These are phyloP conservation scores for Micromonas pusilla DNA, from an alignment of 139 green algal species.

Conservation along the genomic window DNA sequence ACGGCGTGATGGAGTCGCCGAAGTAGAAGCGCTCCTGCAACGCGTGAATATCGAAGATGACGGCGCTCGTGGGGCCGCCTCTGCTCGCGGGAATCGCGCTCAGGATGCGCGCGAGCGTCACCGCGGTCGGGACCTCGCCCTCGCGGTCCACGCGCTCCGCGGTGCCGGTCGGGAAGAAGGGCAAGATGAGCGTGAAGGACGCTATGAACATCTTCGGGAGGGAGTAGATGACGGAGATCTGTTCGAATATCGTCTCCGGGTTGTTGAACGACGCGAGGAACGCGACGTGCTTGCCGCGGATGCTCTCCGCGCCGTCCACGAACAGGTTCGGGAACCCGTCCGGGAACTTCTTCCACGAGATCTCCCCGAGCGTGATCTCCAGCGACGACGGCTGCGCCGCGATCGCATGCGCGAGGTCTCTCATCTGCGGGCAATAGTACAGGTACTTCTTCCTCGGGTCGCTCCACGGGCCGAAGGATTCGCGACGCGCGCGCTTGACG, in stretches of 20 bases:
- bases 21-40: conserved; percentile 99
- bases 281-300: conserved; percentile 89
- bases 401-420: conserved; percentile 69
- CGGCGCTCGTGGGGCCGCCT: conserved; percentile 80
- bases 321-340: conserved; percentile 99
- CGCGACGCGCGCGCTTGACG: conserved; percentile 24
- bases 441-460: conserved; percentile 38
- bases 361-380: conserved; percentile 67
- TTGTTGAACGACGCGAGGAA: conserved; percentile 94
- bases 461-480: not conserved
- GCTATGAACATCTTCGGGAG: conserved; percentile 89
- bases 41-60: conserved; percentile 99
- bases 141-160: conserved; percentile 49
- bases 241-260: conserved; percentile 85
- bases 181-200: conserved; percentile 94
- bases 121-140: conserved; percentile 70
- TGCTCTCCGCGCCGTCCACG: conserved; percentile 62
- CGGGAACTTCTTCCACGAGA: conserved; percentile 75
- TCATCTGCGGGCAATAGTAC: conserved; percentile 80
- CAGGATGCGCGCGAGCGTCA: conserved; percentile 91
- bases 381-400: conserved; percentile 40
- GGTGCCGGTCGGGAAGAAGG: conserved; percentile 95
- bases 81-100: conserved; percentile 87
- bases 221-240: conserved; percentile 95
- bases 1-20: conserved; percentile 88